These are phyloP conservation scores for Cercospora berteroae DNA, from an alignment of 2,329 filamentous ascomycete genomes.

Conservation along the genomic window DNA sequence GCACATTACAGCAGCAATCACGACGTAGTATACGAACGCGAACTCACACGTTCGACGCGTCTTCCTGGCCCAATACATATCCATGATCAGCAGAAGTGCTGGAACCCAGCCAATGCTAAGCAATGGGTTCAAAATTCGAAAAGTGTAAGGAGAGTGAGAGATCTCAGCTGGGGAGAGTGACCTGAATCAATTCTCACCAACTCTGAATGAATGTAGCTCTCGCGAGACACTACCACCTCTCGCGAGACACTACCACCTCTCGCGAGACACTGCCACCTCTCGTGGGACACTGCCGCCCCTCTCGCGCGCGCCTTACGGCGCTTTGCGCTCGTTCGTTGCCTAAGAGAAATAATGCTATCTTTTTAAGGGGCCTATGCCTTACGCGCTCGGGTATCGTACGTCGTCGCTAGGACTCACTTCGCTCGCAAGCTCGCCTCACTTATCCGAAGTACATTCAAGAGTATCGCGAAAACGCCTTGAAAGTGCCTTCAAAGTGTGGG, in stretches of 20 bases:
- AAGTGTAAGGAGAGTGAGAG: no score
- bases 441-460: background rate
- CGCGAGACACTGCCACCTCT: no score
- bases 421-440: background rate
- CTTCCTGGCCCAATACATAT: background rate
- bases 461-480: background rate
- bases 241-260: no score
- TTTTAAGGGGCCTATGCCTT: background rate
- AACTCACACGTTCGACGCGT: background rate
- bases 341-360: background rate
- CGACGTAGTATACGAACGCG: background rate
- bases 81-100: background rate
- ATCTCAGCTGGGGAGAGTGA: no score
- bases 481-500: background rate
- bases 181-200: no score
- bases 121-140: background rate
- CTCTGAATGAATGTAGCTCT: no score
- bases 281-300: background rate
- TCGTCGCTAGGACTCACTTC: background rate
- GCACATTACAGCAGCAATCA: background rate
- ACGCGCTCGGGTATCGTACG: background rate
- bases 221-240: no score
- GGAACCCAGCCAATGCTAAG: background rate
- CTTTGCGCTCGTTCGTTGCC: background rate
- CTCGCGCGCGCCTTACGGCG: background rate